phyloP scores from a whole-genome alignment of 2,329 filamentous ascomycete genomes.

The Epichloe bromicola region DNA sequence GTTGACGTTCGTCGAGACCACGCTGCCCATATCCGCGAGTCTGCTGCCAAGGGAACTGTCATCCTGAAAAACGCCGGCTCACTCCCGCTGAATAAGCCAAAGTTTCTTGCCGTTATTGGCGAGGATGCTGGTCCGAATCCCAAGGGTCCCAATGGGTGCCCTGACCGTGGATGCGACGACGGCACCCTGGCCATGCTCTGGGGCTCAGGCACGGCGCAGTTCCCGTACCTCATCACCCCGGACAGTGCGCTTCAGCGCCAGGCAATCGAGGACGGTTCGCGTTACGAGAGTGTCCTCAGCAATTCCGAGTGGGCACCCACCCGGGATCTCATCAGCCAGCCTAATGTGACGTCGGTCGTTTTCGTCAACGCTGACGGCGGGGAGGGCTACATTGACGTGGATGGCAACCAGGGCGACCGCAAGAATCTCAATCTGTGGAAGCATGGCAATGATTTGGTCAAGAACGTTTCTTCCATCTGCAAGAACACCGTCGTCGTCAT shows the following conservation, averaged over 20 bases:
- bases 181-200: conserved; percentile 63
- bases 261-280: conserved; percentile 43
- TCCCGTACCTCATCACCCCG: conserved; percentile 65
- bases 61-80: conserved; percentile 74
- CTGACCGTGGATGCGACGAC: conserved; percentile 47
- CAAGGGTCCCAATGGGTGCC: conserved; percentile 66
- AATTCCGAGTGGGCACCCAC: conserved; percentile 52
- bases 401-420: conserved; percentile 75
- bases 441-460: conserved; percentile 66
- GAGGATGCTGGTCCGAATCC: conserved; percentile 69
- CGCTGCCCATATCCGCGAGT: conserved; percentile 56
- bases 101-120: conserved; percentile 64
- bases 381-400: conserved; percentile 75
- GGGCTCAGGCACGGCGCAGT: conserved; percentile 63
- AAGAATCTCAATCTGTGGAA: conserved; percentile 89
- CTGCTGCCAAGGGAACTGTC: conserved; percentile 70
- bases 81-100: conserved; percentile 73
- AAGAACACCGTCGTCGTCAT: conserved; percentile 88
- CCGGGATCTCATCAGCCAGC: conserved; percentile 44
- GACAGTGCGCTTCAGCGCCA: conserved; percentile 54
- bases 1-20: conserved; percentile 76
- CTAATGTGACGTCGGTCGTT: conserved; percentile 62
- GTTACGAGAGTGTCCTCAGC: conserved; percentile 54
- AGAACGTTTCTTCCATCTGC: conserved; percentile 63
- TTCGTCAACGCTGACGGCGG: conserved; percentile 83